Evolutionary conservation across 2,329 filamentous ascomycete genomes (phyloP).

Genomic region (Penicillium thymicola): DNA sequence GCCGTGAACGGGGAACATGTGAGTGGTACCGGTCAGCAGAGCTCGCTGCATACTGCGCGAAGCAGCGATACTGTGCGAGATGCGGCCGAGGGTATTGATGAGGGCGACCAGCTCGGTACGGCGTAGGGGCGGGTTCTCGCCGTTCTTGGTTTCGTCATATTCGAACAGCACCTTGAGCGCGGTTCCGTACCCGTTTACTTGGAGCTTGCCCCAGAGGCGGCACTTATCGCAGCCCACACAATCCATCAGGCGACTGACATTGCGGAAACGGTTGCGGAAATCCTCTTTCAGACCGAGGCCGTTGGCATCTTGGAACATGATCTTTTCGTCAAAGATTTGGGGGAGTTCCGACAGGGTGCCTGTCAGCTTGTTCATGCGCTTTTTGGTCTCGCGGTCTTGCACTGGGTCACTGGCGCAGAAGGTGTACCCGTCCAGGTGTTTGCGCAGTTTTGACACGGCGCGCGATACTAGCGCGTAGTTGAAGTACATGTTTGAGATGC

Average conservation of each 20-base stretch:
- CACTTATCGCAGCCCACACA: conserved; percentile 99
- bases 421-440: conserved; percentile 76
- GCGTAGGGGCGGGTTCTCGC: conserved; percentile 68
- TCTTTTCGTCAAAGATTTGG: conserved; percentile 86
- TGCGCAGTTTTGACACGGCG: conserved; percentile 84
- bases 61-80: conserved; percentile 75
- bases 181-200: conserved; percentile 90
- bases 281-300: conserved; percentile 84
- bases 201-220: conserved; percentile 94
- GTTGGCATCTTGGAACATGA: conserved; percentile 78
- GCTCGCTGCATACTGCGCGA: conserved; percentile 67
- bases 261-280: conserved; percentile 94
- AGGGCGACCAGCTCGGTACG: conserved; percentile 91
- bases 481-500: conserved; percentile 97
- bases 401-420: conserved; percentile 84
- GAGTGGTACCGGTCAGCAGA: conserved; percentile 36
- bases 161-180: conserved; percentile 96
- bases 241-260: conserved; percentile 95
- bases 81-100: conserved; percentile 87
- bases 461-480: conserved; percentile 96
- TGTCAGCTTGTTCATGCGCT: conserved; percentile 75
- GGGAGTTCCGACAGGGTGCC: conserved; percentile 63
- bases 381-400: conserved; percentile 75
- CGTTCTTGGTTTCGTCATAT: conserved; percentile 66
- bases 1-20: conserved; percentile 29